Conservation (phyloP, 306 rosid species). For the Aeschynomene evenia region DNA sequence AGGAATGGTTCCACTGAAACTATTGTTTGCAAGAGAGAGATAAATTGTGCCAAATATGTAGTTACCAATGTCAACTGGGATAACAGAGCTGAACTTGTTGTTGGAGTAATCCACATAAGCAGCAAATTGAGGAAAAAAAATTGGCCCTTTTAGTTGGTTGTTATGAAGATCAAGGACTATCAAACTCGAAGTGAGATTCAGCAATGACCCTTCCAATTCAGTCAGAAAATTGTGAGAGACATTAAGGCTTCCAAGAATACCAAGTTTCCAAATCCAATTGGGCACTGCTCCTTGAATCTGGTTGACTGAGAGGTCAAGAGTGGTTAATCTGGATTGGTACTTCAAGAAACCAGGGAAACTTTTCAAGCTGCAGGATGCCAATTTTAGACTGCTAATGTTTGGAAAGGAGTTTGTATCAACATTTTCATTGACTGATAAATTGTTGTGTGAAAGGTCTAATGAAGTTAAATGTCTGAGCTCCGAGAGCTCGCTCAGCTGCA, state of each 20-base stretch:
- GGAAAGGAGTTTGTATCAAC: neutral
- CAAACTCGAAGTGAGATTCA: slow-evolving; percentile 1
- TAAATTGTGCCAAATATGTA: neutral
- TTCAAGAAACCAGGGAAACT: slow-evolving; percentile 47
- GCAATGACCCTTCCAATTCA: slow-evolving; percentile 27
- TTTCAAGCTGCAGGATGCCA: slow-evolving; percentile 45
- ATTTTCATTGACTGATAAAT: slow-evolving; percentile 18
- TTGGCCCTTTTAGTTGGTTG: slow-evolving; percentile 39
- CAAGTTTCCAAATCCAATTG: slow-evolving; percentile 56
- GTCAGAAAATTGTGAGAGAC: slow-evolving; percentile 49
- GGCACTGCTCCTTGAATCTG: slow-evolving; percentile 48
- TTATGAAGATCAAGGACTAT: slow-evolving; percentile 40
- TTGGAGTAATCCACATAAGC: slow-evolving; percentile 42
- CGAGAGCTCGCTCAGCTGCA: slow-evolving; percentile 11
- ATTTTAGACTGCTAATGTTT: slow-evolving; percentile 27
- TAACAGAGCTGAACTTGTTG: slow-evolving; percentile 37
- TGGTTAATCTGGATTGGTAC: slow-evolving; percentile 17
- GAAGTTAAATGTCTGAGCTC: slow-evolving; percentile 36
- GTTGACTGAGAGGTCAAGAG: slow-evolving; percentile 55
- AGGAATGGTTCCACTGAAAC: slow-evolving; percentile 29
- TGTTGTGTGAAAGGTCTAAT: slow-evolving; percentile 63
- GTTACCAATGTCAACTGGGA: slow-evolving; percentile 21
- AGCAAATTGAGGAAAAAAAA: neutral
- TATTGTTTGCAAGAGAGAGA: slow-evolving; percentile 41
- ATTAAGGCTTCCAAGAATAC: slow-evolving; percentile 35